Evolutionary conservation across 345 rosid species (phyloP).

Genomic region (Hevea brasiliensis): DNA sequence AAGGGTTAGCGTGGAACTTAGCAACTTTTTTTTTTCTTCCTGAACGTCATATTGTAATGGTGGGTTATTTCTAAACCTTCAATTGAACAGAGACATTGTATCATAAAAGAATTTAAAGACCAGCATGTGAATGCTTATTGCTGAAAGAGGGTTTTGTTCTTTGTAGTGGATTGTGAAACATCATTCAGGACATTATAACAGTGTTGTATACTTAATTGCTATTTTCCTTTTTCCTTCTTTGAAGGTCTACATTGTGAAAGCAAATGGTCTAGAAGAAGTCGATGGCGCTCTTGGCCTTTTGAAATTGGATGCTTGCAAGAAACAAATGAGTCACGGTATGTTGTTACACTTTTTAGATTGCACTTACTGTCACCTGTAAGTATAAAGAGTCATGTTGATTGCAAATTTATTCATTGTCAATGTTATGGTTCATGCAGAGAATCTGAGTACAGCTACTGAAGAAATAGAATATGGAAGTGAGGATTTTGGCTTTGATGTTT

Average conservation of each 20-base stretch:
- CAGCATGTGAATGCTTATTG: no score
- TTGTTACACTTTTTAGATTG: background rate
- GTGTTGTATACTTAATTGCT: background rate
- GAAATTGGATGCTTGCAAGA: constrained; percentile 20
- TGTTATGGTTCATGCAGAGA: constrained; percentile 16
- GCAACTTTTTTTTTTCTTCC: no score
- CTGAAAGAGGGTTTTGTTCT: no score
- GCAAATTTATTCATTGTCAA: background rate
- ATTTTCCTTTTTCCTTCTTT: background rate
- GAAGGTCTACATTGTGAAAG: constrained; percentile 47
- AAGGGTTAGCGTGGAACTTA: no score
- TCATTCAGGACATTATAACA: background rate
- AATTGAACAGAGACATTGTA: no score
- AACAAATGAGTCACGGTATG: constrained; percentile 25
- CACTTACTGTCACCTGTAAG: background rate
- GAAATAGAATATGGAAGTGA: constrained; percentile 20
- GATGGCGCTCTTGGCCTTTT: constrained; percentile 42
- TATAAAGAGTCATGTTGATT: background rate
- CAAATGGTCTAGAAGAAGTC: constrained; percentile 34
- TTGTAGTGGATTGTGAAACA: background rate
- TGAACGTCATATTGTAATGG: no score
- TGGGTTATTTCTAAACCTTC: no score
- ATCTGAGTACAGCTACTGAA: background rate
- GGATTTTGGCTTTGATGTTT: constrained; percentile 23
- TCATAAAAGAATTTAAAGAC: no score